Conservation (phyloP, 805 yeast species). For the Candida ortonii region DNA sequence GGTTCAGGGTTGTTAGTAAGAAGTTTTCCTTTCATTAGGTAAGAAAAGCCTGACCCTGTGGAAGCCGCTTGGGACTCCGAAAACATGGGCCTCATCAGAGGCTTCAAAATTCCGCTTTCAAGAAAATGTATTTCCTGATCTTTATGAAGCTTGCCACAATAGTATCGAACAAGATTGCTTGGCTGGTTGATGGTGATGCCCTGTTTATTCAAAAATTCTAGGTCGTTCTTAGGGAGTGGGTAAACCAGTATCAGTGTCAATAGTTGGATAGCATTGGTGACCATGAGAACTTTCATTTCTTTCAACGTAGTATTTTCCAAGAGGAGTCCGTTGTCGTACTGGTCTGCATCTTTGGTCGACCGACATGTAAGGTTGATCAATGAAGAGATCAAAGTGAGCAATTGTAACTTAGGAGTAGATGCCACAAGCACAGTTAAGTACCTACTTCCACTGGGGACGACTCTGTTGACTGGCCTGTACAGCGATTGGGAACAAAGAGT, state of each 20-base stretch:
- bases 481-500: conserved; percentile 60
- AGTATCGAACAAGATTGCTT: conserved; percentile 47
- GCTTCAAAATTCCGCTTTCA: conserved; percentile 44
- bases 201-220: conserved; percentile 34
- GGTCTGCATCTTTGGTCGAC: conserved; percentile 36
- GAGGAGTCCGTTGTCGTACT: conserved; percentile 45
- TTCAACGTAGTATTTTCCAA: conserved; percentile 30
- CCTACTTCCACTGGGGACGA: conserved; percentile 54
- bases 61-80: conserved; percentile 15
- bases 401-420: conserved; percentile 45
- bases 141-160: conserved; percentile 51
- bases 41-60: conserved; percentile 21
- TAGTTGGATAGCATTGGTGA: conserved; percentile 58
- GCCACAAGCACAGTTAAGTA: conserved; percentile 56
- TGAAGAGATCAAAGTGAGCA: conserved; percentile 60
- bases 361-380: conserved; percentile 62
- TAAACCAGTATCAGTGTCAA: conserved; percentile 60
- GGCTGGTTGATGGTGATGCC: conserved; percentile 35
- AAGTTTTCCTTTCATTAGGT: conserved; percentile 26
- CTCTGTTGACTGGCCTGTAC: conserved; percentile 43
- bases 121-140: conserved; percentile 53
- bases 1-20: conserved; percentile 18
- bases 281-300: conserved; percentile 45
- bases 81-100: conserved; percentile 45
- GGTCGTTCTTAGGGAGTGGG: conserved; percentile 53